A percentile compares a stretch with the other conserved stretches of the same genome.
These are phyloP conservation scores for Fusarium domesticum DNA, from an alignment of 2,329 filamentous ascomycete genomes.

Conservation along the genomic window DNA sequence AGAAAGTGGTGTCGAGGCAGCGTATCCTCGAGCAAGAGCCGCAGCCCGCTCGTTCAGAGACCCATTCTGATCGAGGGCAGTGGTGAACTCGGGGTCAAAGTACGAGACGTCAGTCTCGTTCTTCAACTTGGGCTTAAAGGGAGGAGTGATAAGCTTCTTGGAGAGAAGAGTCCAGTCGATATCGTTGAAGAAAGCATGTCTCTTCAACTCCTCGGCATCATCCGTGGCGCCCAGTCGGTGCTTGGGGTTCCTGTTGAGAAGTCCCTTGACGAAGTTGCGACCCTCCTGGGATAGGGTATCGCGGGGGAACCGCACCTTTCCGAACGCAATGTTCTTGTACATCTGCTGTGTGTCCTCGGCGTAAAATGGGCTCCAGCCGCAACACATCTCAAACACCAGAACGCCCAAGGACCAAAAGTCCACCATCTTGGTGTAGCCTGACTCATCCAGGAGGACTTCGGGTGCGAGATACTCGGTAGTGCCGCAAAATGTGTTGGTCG, in stretches of 20 bases:
- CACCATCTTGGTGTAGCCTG: constrained; percentile 99
- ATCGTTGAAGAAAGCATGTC: constrained; percentile 90
- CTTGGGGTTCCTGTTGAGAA: constrained; percentile 94
- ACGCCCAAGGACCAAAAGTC: constrained; percentile 99
- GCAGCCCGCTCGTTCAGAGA: constrained; percentile 91
- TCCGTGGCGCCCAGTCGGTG: constrained; percentile 87
- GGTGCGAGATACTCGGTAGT: constrained; percentile 97
- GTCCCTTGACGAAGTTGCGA: constrained; percentile 94
- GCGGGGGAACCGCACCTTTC: constrained; percentile 93
- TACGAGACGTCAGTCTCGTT: constrained; percentile 95
- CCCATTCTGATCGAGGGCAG: constrained; percentile 79
- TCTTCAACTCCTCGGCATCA: constrained; percentile 91
- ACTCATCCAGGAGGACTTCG: constrained; percentile 91
- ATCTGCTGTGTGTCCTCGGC: constrained; percentile 99
- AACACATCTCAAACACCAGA: constrained; percentile 99
- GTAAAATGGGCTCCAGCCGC: constrained; percentile 98
- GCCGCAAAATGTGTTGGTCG: constrained; percentile 97
- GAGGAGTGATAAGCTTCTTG: constrained; percentile 90
- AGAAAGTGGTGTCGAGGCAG: constrained; percentile 86
- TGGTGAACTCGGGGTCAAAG: constrained; percentile 98
- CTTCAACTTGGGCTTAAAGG: constrained; percentile 97
- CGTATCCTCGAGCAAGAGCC: constrained; percentile 78
- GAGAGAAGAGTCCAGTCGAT: constrained; percentile 86
- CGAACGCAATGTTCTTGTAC: constrained; percentile 99
- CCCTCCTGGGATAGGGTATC: constrained; percentile 94